Conservation (phyloP, 23 red algal genomes). For the Gracilaria gracilis region DNA sequence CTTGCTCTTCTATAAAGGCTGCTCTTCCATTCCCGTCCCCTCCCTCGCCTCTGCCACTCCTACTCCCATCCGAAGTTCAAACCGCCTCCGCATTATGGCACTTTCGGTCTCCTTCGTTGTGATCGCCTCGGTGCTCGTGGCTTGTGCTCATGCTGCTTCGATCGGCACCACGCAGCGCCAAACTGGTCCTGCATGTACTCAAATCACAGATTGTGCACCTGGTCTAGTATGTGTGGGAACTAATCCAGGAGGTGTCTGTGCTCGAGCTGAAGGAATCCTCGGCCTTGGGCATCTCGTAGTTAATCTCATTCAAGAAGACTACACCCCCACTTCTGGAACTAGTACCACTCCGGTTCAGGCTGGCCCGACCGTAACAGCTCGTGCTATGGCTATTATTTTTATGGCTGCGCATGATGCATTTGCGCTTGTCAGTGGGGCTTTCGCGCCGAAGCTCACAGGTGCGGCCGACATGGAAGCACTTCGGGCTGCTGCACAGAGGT, state of each 20-base stretch:
- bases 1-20: not conserved
- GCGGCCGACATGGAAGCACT: too few species aligned
- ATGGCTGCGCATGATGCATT: slow-evolving; percentile 38
- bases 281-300: slow-evolving; percentile 1
- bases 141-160: not conserved
- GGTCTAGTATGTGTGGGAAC: slow-evolving; percentile 16
- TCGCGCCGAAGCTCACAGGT: not conserved
- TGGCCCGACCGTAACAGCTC: slow-evolving; percentile 13
- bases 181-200: not conserved
- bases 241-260: slow-evolving; percentile 13
- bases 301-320: slow-evolving; percentile 32
- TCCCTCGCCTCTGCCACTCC: not conserved
- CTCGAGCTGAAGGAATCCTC: not conserved
- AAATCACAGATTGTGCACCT: not conserved
- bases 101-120: not conserved
- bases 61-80: not conserved
- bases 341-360: slow-evolving; percentile 8
- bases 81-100: not conserved
- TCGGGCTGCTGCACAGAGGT: too few species aligned
- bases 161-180: not conserved
- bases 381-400: slow-evolving; percentile 38
- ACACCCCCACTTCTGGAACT: not conserved
- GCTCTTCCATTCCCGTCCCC: not conserved
- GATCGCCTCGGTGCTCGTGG: not conserved
- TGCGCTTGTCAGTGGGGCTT: not conserved